These are phyloP conservation scores for Cutaneotrichosporon sp. DNA, from an alignment of 1,284 basidiomycete species.

Conservation along the genomic window DNA sequence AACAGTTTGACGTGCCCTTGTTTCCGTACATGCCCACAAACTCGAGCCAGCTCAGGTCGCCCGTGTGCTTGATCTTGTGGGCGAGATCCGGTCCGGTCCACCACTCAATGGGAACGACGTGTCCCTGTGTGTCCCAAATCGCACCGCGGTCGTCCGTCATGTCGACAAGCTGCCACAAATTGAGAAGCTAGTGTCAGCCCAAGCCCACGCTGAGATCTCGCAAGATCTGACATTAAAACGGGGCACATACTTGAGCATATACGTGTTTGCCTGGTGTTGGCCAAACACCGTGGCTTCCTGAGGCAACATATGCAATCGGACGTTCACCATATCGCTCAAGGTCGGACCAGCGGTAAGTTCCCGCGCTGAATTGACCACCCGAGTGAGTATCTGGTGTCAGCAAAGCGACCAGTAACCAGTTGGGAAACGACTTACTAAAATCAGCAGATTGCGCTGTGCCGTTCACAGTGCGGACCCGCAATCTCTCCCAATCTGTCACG, in stretches of 20 bases:
- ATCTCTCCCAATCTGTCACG: constrained; percentile 43
- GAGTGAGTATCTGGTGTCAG: constrained; percentile 31
- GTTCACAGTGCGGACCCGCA: constrained; percentile 40
- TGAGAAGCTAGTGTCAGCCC: constrained; percentile 26
- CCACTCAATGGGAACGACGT: constrained; percentile 36
- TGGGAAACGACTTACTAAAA: constrained; percentile 38
- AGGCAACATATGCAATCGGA: constrained; percentile 41
- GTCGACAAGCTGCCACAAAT: constrained; percentile 39
- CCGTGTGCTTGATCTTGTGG: constrained; percentile 23
- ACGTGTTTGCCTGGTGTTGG: constrained; percentile 38
- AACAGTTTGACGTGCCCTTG: constrained; percentile 35
- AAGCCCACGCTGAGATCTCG: constrained; percentile 1
- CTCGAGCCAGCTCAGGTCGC: constrained; percentile 37
- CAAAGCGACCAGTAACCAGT: too few species aligned
- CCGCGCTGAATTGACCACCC: constrained; percentile 34
- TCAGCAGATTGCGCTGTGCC: constrained; percentile 38
- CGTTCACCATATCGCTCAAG: constrained; percentile 27
- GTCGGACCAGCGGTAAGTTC: constrained; percentile 42
- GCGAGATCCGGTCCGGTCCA: constrained; percentile 28
- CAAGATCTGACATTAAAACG: constrained; percentile 28
- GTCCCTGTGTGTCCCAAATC: constrained; percentile 42
- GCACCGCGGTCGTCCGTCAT: constrained; percentile 39
- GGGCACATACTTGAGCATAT: constrained; percentile 32
- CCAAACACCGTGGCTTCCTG: constrained; percentile 45
- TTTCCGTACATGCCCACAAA: constrained; percentile 42